phyloP scores from a whole-genome alignment of 176 grass and related monocot genomes.

The Raddia distichophylla region DNA sequence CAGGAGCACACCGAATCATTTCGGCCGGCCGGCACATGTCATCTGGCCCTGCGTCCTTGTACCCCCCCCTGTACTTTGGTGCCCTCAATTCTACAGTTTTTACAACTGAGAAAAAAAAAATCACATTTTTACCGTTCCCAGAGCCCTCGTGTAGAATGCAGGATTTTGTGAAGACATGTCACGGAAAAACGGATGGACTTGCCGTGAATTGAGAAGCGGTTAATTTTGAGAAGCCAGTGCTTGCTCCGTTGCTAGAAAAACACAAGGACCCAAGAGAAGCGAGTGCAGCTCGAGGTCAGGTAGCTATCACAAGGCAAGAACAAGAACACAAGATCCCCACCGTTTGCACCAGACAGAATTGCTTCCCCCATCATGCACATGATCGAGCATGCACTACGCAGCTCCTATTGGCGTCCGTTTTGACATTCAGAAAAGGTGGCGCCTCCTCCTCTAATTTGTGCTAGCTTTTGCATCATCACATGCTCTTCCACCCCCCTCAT shows the following conservation, averaged over 20 bases:
- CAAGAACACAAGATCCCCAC: neutral
- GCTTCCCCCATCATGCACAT: neutral
- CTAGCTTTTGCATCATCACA: neutral
- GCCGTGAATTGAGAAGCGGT: no score
- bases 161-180: no score
- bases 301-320: neutral
- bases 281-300: neutral
- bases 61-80: conserved; percentile 1
- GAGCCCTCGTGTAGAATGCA: no score
- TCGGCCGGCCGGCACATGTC: conserved; percentile 30
- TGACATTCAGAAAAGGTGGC: neutral
- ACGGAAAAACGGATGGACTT: no score
- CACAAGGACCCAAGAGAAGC: neutral
- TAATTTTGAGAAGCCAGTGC: no score
- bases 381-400: neutral
- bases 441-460: neutral
- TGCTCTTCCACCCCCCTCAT: neutral
- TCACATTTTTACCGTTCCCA: no score
- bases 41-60: neutral
- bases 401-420: neutral
- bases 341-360: neutral
- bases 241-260: neutral
- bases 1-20: conserved; percentile 44
- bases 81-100: neutral
- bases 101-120: neutral